Conservation (phyloP, 345 rosid genomes). For the Melaleuca quinquenervia region DNA sequence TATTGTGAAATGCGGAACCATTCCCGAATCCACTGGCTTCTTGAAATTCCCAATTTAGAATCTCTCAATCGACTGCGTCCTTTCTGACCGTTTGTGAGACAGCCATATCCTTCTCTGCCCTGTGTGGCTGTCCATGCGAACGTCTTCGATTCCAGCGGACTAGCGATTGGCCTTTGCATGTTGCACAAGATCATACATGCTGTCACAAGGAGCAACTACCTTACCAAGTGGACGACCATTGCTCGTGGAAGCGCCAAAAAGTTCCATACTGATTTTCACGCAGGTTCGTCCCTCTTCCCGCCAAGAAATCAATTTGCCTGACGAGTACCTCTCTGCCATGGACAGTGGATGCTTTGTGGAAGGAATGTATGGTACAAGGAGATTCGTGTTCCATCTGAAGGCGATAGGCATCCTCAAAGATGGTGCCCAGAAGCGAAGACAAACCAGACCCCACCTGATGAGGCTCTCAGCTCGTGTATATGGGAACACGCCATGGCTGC, state of each 20-base stretch:
- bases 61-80: slow-evolving; percentile 1
- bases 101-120: not conserved
- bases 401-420: not conserved
- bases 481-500: slow-evolving; percentile 3
- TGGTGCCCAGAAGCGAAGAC: not conserved
- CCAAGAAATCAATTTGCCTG: not conserved
- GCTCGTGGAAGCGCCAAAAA: not conserved
- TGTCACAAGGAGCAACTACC: not conserved
- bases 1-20: not conserved
- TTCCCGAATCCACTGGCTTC: not conserved
- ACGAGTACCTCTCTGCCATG: not conserved
- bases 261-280: not conserved
- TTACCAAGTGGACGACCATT: not conserved
- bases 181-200: slow-evolving; percentile 1
- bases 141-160: slow-evolving; percentile 4
- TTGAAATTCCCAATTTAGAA: not conserved
- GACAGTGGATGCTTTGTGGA: slow-evolving; percentile 1
- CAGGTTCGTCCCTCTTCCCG: not conserved
- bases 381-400: slow-evolving; percentile 5
- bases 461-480: slow-evolving; percentile 2
- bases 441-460: not conserved
- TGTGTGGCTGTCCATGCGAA: not conserved
- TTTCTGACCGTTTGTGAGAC: not conserved
- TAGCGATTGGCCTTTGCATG: not conserved
- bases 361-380: not conserved